A percentile compares a stretch with the other conserved stretches of the same genome.
Conservation (phyloP, 2,329 filamentous ascomycete species). For the Xylariaceae sp. region DNA sequence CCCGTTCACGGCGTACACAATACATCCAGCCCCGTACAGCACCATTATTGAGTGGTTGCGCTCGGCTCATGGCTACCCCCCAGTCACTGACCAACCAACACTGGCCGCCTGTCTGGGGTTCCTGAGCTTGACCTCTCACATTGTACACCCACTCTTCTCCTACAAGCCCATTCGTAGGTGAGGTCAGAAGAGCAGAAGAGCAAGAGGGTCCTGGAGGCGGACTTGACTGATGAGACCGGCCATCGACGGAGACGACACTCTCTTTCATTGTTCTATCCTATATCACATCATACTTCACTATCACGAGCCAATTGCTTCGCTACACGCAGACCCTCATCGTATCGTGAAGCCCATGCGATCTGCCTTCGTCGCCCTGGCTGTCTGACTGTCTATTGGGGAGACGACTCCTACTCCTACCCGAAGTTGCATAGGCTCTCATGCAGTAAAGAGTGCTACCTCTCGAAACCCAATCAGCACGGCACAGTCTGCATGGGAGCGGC, state of each 20-base stretch:
- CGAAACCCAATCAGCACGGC: conserved; percentile 27
- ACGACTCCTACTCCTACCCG: conserved; percentile 20
- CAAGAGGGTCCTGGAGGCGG: too few species aligned
- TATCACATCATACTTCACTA: background rate
- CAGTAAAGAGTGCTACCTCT: conserved; percentile 24
- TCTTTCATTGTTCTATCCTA: background rate
- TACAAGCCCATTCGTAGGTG: too few species aligned
- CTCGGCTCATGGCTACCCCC: background rate
- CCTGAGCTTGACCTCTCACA: background rate
- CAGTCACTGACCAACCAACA: conserved; percentile 1
- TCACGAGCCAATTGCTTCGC: conserved; percentile 12
- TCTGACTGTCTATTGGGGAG: conserved; percentile 18
- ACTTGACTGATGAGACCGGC: too few species aligned
- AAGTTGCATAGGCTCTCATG: conserved; percentile 24
- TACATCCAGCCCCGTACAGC: background rate
- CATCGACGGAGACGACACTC: too few species aligned
- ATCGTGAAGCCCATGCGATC: conserved; percentile 2
- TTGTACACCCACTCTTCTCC: too few species aligned
- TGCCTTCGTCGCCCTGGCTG: conserved; percentile 13
- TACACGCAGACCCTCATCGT: background rate
- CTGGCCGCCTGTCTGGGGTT: background rate
- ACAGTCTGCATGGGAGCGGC: conserved; percentile 22
- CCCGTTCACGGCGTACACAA: too few species aligned
- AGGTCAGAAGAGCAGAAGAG: too few species aligned
- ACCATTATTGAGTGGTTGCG: conserved; percentile 1